Evolutionary conservation across 2,329 filamentous ascomycete genomes (phyloP).

Genomic region (Triangularia setosa): DNA sequence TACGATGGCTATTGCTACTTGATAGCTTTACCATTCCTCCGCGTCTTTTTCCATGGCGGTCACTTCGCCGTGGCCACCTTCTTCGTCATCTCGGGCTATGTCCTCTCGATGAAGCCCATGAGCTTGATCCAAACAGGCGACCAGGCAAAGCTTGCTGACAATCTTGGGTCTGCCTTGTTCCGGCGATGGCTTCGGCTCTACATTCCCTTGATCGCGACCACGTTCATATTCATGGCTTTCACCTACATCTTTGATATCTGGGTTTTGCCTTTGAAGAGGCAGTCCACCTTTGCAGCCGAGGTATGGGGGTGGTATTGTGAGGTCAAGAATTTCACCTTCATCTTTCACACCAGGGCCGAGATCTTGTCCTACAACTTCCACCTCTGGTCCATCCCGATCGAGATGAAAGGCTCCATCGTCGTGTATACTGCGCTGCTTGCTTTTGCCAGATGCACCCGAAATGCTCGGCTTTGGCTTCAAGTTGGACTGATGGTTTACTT

Average conservation of each 20-base stretch:
- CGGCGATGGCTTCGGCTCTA: conserved; percentile 44
- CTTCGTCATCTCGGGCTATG: conserved; percentile 57
- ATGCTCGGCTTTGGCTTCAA: conserved; percentile 52
- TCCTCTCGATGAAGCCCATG: conserved; percentile 49
- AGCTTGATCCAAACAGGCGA: conserved; percentile 44
- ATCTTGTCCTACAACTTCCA: conserved; percentile 59
- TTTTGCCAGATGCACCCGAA: conserved; percentile 50
- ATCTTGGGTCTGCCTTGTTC: conserved; percentile 42
- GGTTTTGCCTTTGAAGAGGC: conserved; percentile 34
- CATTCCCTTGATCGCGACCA: conserved; percentile 47
- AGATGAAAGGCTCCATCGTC: conserved; percentile 59
- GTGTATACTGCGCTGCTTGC: conserved; percentile 56
- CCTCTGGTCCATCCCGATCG: conserved; percentile 58
- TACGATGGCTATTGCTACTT: conserved; percentile 47
- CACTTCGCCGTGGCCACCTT: conserved; percentile 57
- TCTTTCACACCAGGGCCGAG: conserved; percentile 50
- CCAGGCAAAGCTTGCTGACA: conserved; percentile 39
- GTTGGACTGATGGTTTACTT: conserved; percentile 57
- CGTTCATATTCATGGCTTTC: conserved; percentile 47
- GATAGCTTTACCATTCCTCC: conserved; percentile 51
- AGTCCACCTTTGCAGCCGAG: conserved; percentile 43
- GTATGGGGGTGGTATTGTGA: conserved; percentile 47
- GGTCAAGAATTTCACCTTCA: conserved; percentile 64
- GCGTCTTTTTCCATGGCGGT: conserved; percentile 58
- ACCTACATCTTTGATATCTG: conserved; percentile 50